These are phyloP conservation scores for Symbiodinium pilosum DNA, from an alignment of 73 alveolate genomes.

Conservation along the genomic window DNA sequence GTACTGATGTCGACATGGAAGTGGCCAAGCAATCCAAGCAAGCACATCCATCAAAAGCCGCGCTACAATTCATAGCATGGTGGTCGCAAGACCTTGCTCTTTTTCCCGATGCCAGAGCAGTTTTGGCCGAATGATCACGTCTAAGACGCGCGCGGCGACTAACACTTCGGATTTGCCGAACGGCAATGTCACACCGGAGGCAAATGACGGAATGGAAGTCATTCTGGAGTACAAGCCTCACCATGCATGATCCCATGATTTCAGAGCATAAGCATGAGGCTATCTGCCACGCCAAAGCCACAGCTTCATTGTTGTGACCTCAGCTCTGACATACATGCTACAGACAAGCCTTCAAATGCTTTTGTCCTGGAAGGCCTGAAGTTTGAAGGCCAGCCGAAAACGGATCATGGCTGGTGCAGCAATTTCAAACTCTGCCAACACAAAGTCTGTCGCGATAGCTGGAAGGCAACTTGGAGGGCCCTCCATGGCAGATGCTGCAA, in stretches of 20 bases:
- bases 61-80: neutral
- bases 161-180: neutral
- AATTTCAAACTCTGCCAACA: too few relatives aligned
- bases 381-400: neutral
- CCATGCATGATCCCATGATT: too few relatives aligned
- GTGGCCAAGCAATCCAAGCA: too few relatives aligned
- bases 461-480: neutral
- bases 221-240: too few relatives aligned
- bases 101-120: neutral
- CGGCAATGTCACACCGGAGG: neutral
- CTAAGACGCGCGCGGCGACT: neutral
- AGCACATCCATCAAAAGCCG: too few relatives aligned
- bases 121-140: neutral
- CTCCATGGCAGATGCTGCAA: neutral
- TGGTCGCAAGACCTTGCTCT: conserved; percentile 4
- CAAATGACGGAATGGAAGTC: too few relatives aligned
- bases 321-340: too few relatives aligned
- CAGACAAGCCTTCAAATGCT: neutral
- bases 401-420: too few relatives aligned
- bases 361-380: neutral
- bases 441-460: neutral
- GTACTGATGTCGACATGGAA: too few relatives aligned
- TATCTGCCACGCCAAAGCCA: neutral
- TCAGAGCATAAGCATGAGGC: too few relatives aligned
- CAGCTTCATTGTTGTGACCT: neutral